Evolutionary conservation across 2,329 filamentous ascomycete species (phyloP), one percentile per base, ranked within the genome.

Genomic region (Cordyceps militaris): DNA sequence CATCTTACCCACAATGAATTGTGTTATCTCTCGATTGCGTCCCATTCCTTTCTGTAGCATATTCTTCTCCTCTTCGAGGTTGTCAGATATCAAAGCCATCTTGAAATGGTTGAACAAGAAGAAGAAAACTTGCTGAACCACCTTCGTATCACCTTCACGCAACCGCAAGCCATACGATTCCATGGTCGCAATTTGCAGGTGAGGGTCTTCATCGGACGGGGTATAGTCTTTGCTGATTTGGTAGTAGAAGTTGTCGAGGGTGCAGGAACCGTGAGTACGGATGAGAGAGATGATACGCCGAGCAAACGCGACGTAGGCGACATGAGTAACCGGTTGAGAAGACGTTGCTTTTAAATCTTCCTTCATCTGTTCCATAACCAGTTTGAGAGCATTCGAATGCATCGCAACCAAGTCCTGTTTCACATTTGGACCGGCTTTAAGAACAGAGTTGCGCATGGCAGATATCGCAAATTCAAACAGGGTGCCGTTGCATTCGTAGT

Each of bases 41-140:
- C 19, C 30, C 76, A 83, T 76, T n/a, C 78, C 79, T 56, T 71
- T 71, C 36, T 68, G 68, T 21, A 84, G 63, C 52, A 83, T 75
- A 5, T 58, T 62, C 28, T 72, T 67, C 63, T 83, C 78, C 6
- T 77, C 73, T 6, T 64, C 65, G n/a, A 83, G 70, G 52, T 72
- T 75, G 57, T 76, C 71, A 58, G 78, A 78, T 44, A 74, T 73
- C 3, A 84, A 66, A 0, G 80, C 78, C 54, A 78, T 69, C 64
- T 82, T 83, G 65, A 82, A 82, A 66, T 79, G 82, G 62, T 80
- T 80, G 64, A 77, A 79, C 2, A 85, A 71, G 58, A 82, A 80
- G 65, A 79, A 79, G 64, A 84, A 85, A 3, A 84, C 72, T 55
- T 77, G 75, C 19, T 77, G 73, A 6, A 69, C 68, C 4, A 76